Evolutionary conservation across 441 rosid species (phyloP).

Genomic region (Populus hybrid): DNA sequence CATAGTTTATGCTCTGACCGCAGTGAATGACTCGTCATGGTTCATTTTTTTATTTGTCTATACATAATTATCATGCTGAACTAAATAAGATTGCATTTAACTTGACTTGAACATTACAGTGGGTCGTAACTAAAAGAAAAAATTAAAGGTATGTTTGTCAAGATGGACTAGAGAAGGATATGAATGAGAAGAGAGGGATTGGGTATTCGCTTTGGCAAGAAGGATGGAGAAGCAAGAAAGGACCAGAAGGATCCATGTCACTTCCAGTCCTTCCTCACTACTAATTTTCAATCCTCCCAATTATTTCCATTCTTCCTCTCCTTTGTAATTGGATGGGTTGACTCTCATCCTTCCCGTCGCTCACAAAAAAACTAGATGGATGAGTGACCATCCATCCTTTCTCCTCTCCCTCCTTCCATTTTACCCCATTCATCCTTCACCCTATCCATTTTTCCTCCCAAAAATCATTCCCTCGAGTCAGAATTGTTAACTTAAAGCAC

Average conservation of each 20-base stretch:
- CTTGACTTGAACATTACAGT: neutral
- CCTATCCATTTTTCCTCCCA: neutral
- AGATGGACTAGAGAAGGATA: neutral
- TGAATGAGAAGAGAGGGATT: neutral
- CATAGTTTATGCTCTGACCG: neutral
- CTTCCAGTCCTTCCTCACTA: neutral
- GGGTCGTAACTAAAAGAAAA: neutral
- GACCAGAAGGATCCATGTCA: neutral
- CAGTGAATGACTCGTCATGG: neutral
- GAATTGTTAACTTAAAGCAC: neutral
- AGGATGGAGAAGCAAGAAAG: neutral
- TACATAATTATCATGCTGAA: slow-evolving; percentile 4
- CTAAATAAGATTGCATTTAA: neutral
- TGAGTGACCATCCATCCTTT: neutral
- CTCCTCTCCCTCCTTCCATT: neutral
- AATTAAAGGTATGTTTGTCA: neutral
- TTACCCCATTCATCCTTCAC: neutral
- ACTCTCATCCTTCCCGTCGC: neutral
- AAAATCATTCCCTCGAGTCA: neutral
- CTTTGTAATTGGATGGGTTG: neutral
- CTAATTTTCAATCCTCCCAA: neutral
- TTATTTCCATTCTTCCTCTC: too few species aligned
- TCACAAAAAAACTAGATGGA: neutral
- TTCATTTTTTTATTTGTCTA: slow-evolving; percentile 1
- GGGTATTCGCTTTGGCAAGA: neutral